phyloP scores from a whole-genome alignment of 2,329 filamentous ascomycete species.

The Colletotrichum trifolii region DNA sequence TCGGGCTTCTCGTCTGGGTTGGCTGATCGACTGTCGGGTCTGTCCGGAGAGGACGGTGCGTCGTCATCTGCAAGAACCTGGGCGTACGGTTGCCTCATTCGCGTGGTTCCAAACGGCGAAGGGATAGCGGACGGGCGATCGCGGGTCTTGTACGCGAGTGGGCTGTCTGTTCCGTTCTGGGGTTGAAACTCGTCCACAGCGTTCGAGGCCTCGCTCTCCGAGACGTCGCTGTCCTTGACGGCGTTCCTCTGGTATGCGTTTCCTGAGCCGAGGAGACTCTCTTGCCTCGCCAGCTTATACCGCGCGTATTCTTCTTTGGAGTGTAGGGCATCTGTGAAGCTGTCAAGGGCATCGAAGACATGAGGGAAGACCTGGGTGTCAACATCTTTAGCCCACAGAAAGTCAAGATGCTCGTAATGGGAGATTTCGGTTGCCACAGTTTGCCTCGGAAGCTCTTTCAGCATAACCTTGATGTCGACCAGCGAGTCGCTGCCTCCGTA shows the following conservation, averaged over 20 bases:
- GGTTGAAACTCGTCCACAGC: slow-evolving; percentile 19
- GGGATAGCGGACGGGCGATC: slow-evolving; percentile 30
- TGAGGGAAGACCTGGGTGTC: slow-evolving; percentile 87
- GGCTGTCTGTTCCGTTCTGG: slow-evolving; percentile 23
- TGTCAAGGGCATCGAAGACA: slow-evolving; percentile 88
- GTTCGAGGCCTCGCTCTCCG: slow-evolving; percentile 32
- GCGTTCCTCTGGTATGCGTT: slow-evolving; percentile 44
- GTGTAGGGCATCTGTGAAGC: slow-evolving; percentile 69
- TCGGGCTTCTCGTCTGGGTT: slow-evolving; percentile 29
- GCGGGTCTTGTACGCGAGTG: slow-evolving; percentile 17
- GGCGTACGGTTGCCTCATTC: slow-evolving; percentile 23
- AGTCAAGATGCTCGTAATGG: slow-evolving; percentile 97
- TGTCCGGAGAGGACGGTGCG: slow-evolving; percentile 36
- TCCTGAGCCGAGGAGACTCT: slow-evolving; percentile 58
- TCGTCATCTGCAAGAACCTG: slow-evolving; percentile 34
- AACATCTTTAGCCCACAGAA: slow-evolving; percentile 92
- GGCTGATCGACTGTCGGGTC: slow-evolving; percentile 18
- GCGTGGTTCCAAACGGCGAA: slow-evolving; percentile 33
- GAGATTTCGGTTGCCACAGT: slow-evolving; percentile 88
- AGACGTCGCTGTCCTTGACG: slow-evolving; percentile 44
- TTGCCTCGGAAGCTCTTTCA: slow-evolving; percentile 84
- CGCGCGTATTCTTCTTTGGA: slow-evolving; percentile 70
- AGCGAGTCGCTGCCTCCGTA: slow-evolving; percentile 95
- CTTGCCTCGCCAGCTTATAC: slow-evolving; percentile 63
- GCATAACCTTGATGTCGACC: slow-evolving; percentile 93